Evolutionary conservation across 345 rosid genomes (phyloP), one percentile per base, ranked within the genome.

Genomic region (Citrus cavaleriei): DNA sequence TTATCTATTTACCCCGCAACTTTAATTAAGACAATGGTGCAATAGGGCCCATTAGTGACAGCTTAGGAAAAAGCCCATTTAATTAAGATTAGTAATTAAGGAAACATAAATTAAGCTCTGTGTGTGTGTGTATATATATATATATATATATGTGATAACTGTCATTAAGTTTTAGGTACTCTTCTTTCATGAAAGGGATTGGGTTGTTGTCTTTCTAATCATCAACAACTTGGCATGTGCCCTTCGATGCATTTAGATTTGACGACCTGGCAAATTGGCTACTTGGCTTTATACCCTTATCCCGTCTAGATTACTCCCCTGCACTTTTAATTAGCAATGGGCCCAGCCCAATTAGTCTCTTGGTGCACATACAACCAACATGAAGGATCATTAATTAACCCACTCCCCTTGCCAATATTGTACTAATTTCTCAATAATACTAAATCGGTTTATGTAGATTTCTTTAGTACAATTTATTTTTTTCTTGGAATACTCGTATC

Each of bases 151-250:
- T 40, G 2, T 40, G 49, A 12, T 42, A 10, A 12, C 3, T n/a
- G 28, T 25, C 1, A 10, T 25, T 2, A 27, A 65, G 66, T 25
- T 25, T 27, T 34, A 19, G 38, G 40, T 19, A 49, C 22, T 22
- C 54, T 32, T 70, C 34, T 19, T 49, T 76, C 61, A 64, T 28
- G 22, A 32, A 21, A 64, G 8, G 6, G 27, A 13, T 6, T 46
- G 16, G 72, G 70, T 73, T 68, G 79, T 68, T 38, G 54, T 7
- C 40, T 55, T 54, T 22, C 32, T 24, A 80, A 63, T 68, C 70
- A 62, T 37, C 69, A 49, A 38, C 69, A 46, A 59, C 60, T 76
- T 66, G 78, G 78, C 88, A 82, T 78, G 87, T 85, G 87, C 83
- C 59, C 6, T 40, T 70, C 34, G 78, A 79, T 77, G 78, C 34